A percentile compares a stretch with the other conserved stretches of the same genome.
Evolutionary conservation across 768 basidiomycete genomes (phyloP).

Genomic region (Russula olivacea): DNA sequence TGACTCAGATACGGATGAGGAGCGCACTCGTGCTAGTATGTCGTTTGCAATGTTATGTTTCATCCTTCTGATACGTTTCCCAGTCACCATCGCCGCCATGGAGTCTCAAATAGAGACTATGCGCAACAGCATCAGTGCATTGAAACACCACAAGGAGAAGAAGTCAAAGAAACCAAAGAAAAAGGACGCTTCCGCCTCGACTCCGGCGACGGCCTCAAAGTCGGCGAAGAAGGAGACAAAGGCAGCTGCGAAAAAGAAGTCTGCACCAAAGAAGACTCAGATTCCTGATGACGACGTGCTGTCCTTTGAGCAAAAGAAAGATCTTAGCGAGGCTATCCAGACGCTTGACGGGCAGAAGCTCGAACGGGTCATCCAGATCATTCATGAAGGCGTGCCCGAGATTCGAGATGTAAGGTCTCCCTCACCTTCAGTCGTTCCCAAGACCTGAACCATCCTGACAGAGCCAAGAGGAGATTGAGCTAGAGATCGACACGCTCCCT

Average conservation of each 20-base stretch:
- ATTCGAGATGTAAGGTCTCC: slow-evolving; percentile 77
- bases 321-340: slow-evolving; percentile 90
- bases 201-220: slow-evolving; percentile 62
- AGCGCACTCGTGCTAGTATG: slow-evolving; percentile 53
- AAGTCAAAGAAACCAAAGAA: slow-evolving; percentile 71
- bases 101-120: slow-evolving; percentile 78
- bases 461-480: slow-evolving; percentile 97
- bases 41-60: slow-evolving; percentile 20
- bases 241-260: slow-evolving; percentile 44
- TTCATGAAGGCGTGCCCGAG: slow-evolving; percentile 89
- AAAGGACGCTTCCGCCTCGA: slow-evolving; percentile 44
- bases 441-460: slow-evolving; percentile 33
- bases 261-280: slow-evolving; percentile 54
- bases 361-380: slow-evolving; percentile 90
- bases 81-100: slow-evolving; percentile 70
- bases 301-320: slow-evolving; percentile 96
- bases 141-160: slow-evolving; percentile 47
- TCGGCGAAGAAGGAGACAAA: slow-evolving; percentile 41
- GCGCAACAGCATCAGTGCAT: slow-evolving; percentile 57
- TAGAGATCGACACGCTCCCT: slow-evolving; percentile 93
- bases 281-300: slow-evolving; percentile 74
- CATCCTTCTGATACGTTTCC: slow-evolving; percentile 24
- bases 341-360: slow-evolving; percentile 77
- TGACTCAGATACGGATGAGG: slow-evolving; percentile 60
- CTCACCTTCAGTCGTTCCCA: slow-evolving; percentile 16